Conservation (phyloP, 108 stramenopile genomes). For the Skeletonema tropicum region DNA sequence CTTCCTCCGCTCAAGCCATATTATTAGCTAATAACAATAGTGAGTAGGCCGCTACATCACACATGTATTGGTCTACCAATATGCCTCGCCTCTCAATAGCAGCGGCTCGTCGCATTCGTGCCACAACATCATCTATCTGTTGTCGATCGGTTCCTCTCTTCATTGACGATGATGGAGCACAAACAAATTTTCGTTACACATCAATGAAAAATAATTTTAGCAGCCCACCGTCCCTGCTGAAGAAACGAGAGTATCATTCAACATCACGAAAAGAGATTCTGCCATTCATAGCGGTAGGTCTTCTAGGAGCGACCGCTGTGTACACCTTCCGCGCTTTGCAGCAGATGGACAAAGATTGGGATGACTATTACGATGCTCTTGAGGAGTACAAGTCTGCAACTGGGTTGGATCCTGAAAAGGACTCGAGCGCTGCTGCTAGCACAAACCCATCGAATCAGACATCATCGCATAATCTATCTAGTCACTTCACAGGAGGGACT, state of each 20-base stretch:
- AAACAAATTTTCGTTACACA: background rate
- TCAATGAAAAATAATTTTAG: background rate
- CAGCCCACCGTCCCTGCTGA: background rate
- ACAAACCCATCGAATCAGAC: background rate
- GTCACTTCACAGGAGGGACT: constrained; percentile 48
- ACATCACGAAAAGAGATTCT: constrained; percentile 65
- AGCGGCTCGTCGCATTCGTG: constrained; percentile 1
- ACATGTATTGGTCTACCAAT: background rate
- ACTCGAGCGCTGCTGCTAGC: background rate
- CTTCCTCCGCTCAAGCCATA: too few species aligned
- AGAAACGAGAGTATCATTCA: constrained; percentile 60
- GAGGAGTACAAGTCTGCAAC: constrained; percentile 60
- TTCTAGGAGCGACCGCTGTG: constrained; percentile 26
- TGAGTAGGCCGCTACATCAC: too few species aligned
- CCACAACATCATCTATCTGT: background rate
- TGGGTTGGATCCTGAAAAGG: constrained; percentile 8
- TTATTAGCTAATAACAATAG: too few species aligned
- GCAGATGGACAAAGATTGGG: constrained; percentile 84
- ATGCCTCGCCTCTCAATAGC: constrained; percentile 1
- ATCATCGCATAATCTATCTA: constrained; percentile 5
- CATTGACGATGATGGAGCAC: background rate
- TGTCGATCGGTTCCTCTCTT: background rate
- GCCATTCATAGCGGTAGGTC: constrained; percentile 61
- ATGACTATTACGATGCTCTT: constrained; percentile 75
- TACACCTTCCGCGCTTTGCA: constrained; percentile 71